Conservation (phyloP, 2,329 filamentous ascomycete genomes). For the Endoconidiophora laricicola region DNA sequence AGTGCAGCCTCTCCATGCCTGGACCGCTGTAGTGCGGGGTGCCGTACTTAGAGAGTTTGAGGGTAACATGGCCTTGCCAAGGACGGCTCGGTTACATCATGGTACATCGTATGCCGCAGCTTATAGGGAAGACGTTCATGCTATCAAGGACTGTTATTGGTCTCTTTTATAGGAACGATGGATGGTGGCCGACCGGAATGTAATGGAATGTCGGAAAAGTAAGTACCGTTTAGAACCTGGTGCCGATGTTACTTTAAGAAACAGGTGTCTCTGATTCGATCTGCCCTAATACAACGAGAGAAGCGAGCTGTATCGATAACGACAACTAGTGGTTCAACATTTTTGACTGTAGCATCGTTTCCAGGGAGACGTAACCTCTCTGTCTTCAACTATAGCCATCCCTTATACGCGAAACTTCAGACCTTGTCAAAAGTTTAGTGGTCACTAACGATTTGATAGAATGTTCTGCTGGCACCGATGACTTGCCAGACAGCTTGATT, state of each 20-base stretch:
- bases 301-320: too few species aligned
- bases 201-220: slow-evolving; percentile 74
- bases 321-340: too few species aligned
- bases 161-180: slow-evolving; percentile 63
- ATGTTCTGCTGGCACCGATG: slow-evolving; percentile 43
- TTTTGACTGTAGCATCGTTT: not conserved
- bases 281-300: too few species aligned
- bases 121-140: slow-evolving; percentile 60
- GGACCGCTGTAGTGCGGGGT: slow-evolving; percentile 65
- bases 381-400: slow-evolving; percentile 59
- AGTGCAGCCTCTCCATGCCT: slow-evolving; percentile 67
- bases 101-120: slow-evolving; percentile 69
- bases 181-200: slow-evolving; percentile 70
- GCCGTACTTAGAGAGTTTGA: slow-evolving; percentile 60
- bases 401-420: slow-evolving; percentile 78
- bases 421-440: slow-evolving; percentile 53
- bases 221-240: slow-evolving; percentile 15
- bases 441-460: slow-evolving; percentile 70
- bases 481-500: slow-evolving; percentile 42
- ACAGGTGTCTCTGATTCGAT: too few species aligned
- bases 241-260: not conserved
- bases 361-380: slow-evolving; percentile 57
- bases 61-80: slow-evolving; percentile 61
- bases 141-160: slow-evolving; percentile 60
- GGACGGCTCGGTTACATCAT: slow-evolving; percentile 60